Base-by-base conservation (phyloP, 1,284 basidiomycete species). In the Phlebopus sp. region DNA sequence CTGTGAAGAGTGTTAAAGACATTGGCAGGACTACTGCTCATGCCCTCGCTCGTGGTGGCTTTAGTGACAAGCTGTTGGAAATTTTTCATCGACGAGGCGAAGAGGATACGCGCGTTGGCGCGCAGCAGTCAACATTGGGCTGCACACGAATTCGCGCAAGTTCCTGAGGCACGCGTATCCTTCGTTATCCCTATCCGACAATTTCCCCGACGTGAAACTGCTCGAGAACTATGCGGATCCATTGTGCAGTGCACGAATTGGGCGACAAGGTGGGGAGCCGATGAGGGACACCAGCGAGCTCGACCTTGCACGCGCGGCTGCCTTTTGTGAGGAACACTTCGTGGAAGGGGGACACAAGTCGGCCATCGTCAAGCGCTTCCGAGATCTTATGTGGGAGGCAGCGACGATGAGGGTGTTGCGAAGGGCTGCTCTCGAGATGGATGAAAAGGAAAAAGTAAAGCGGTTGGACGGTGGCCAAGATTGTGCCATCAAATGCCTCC, bases 311-410 rank as follows among this genome's bases (percentile, higher is more conserved):
- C 68, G 66, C 15, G 57, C 78, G 15, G 78, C 76, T 8, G 68
- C 63, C 4, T 69, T 80, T 46, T 81, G 79, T 58, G 80, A 82
- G 58, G 58, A 65, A 35, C 73, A 73, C 47, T 82, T 83, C 54
- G 40, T 42, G 27, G 80, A 83, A 50, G 83, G 81, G 80, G 78
- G 75, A 0, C 70, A 71, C 31, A 67, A 59, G 41, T 68, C 73
- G 5, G 55, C 52, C 6, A 70, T 77, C 41, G 54, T 76, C 38
- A 66, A 73, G 39, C 62, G 71, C 7, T 75, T 77, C 54, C 58
- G 69, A 23, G 64, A 56, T 21, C 54, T 73, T 13, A 42, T 76
- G 9, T 78, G 73, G 72, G 64, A 63, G 11, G 66, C 68, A 5
- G 67, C 68, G 4, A 61, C 73, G 30, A 68, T 76, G 51, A 63